phyloP scores from a whole-genome alignment of 805 yeast genomes.

The Cyberlindnera samutprakarnensis region DNA sequence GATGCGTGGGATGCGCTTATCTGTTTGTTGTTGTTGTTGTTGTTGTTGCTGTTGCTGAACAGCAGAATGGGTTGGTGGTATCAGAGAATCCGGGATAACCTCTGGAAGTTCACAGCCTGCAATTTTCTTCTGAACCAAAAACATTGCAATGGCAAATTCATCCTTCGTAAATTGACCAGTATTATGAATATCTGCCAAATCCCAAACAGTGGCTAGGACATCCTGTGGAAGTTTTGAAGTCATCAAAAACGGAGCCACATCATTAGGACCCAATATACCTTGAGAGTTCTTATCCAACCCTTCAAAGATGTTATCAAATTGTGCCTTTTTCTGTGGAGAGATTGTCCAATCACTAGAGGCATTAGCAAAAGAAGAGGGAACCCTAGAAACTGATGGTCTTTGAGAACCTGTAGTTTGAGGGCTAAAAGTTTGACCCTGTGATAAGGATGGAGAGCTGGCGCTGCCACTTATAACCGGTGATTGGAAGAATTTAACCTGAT shows the following conservation, averaged over 20 bases:
- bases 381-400: constrained; percentile 24
- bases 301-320: constrained; percentile 74
- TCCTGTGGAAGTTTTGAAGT: constrained; percentile 84
- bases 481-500: constrained; percentile 21
- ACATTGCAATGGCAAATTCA: constrained; percentile 93
- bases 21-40: constrained; percentile 8
- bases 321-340: constrained; percentile 60
- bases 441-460: constrained; percentile 5
- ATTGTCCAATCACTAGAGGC: constrained; percentile 57
- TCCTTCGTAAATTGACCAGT: constrained; percentile 71
- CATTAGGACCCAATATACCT: constrained; percentile 65
- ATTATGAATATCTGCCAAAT: constrained; percentile 82
- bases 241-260: constrained; percentile 83
- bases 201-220: constrained; percentile 88
- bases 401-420: constrained; percentile 16
- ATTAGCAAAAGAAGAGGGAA: constrained; percentile 29
- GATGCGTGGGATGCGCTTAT: constrained; percentile 17
- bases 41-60: constrained; percentile 9
- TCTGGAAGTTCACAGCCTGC: constrained; percentile 76
- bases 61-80: constrained; percentile 22
- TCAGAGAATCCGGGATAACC: constrained; percentile 61
- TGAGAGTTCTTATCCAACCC: constrained; percentile 58
- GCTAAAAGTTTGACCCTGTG: no score
- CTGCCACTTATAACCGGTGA: constrained; percentile 14
- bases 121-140: constrained; percentile 76